Conservation (phyloP, 345 rosid species). For the Crucihimalaya himalaica region DNA sequence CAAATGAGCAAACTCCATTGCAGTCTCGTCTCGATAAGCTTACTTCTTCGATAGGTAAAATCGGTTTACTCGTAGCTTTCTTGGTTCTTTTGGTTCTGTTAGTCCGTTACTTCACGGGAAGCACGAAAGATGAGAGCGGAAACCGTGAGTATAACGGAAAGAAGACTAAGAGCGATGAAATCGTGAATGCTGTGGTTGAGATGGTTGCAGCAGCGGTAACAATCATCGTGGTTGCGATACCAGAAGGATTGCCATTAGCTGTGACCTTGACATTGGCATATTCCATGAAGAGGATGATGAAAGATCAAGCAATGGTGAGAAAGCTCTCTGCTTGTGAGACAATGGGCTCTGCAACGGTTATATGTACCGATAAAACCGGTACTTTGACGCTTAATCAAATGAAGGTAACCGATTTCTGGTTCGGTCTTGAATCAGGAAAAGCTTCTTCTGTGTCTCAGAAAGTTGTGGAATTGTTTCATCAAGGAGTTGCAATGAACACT, state of each 20-base stretch:
- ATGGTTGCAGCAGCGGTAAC: constrained; percentile 77
- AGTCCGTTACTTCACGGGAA: constrained; percentile 73
- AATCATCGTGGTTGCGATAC: constrained; percentile 84
- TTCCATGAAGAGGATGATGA: constrained; percentile 85
- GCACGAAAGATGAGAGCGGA: constrained; percentile 56
- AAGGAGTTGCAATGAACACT: constrained; percentile 71
- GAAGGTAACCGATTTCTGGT: constrained; percentile 67
- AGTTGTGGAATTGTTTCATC: constrained; percentile 49
- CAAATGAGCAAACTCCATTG: constrained; percentile 61
- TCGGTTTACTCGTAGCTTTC: constrained; percentile 63
- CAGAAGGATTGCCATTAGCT: constrained; percentile 81
- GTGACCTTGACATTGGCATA: constrained; percentile 80
- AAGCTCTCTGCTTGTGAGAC: constrained; percentile 83
- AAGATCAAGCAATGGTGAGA: constrained; percentile 81
- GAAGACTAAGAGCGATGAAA: constrained; percentile 50
- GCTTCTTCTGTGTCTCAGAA: constrained; percentile 32
- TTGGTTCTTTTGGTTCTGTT: constrained; percentile 62
- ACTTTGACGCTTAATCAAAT: constrained; percentile 73
- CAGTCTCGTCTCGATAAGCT: constrained; percentile 68
- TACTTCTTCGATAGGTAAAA: constrained; percentile 62
- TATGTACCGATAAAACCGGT: constrained; percentile 83
- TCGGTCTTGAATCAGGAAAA: constrained; percentile 47
- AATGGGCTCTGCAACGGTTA: constrained; percentile 80
- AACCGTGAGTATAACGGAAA: constrained; percentile 48
- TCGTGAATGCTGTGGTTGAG: constrained; percentile 55